Evolutionary conservation across 495 filamentous ascomycete species (phyloP), one percentile per base, ranked within the genome.

Genomic region (Penicillium silybi): DNA sequence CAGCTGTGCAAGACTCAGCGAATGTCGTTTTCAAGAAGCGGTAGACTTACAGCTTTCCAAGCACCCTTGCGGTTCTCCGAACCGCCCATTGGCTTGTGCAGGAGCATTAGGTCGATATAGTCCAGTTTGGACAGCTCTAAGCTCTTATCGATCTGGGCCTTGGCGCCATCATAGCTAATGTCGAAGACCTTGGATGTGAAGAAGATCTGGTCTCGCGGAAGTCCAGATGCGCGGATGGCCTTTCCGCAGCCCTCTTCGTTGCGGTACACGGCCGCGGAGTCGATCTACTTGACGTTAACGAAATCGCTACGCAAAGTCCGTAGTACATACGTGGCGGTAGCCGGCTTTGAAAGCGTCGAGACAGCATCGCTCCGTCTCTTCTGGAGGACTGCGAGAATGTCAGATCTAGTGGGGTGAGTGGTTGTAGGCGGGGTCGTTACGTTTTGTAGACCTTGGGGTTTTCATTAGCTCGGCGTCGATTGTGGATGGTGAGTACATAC

Each of bases 101-200:
- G 66, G 1, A 87, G 70, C 63, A 85, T 84, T 22, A 88, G 66
- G 53, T 87, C 85, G 41, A 88, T 79, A 62, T 86, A 85, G 1
- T 74, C 78, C 11, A 86, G 65, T 4, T 76, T 76, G 32, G 78
- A 74, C 46, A 72, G 64, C 37, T 74, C 67, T 17, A 88, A 68
- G 39, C 76, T 82, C 53, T 76, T 63, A 15, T 67, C 72, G 44
- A 90, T 82, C 4, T 80, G 76, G 32, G 58, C 65, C 41, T 80
- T 77, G 19, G 83, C 82, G 7, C 64, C 58, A 10, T 82, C 71
- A 59, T 87, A 88, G 8, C 72, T 70, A 4, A 70, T 72, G 13
- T 53, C 45, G 58, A 86, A 85, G 16, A 89, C 69, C 63, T 89
- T 90, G 40, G 80, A 79, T 1, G 86, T 90, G 65, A 82, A 88